These are phyloP conservation scores for Yamadazyma scolyti DNA, from an alignment of 805 yeast genomes.

Conservation along the genomic window DNA sequence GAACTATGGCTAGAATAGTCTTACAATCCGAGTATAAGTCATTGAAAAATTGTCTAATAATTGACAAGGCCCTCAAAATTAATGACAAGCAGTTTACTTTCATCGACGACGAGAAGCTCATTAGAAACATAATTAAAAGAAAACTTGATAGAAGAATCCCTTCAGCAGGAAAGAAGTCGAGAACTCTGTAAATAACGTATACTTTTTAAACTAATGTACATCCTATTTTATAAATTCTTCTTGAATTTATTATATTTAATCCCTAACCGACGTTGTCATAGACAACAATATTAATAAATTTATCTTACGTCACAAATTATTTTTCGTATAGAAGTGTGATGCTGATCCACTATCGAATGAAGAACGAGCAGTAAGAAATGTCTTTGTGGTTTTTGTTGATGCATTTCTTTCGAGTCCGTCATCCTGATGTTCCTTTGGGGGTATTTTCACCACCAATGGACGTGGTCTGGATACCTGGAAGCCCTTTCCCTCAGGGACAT, in stretches of 20 bases:
- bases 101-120: slow-evolving; percentile 57
- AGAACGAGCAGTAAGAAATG: no score
- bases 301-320: no score
- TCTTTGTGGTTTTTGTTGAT: background rate
- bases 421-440: background rate
- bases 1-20: slow-evolving; percentile 52
- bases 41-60: slow-evolving; percentile 37
- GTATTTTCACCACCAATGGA: slow-evolving; percentile 23
- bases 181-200: background rate
- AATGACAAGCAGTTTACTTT: slow-evolving; percentile 29
- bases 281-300: no score
- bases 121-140: slow-evolving; percentile 57
- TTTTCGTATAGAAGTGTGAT: no score
- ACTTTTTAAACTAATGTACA: slow-evolving; percentile 3
- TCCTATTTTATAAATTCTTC: no score
- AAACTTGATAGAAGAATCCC: slow-evolving; percentile 11
- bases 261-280: no score
- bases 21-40: slow-evolving; percentile 54
- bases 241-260: background rate
- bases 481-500: slow-evolving; percentile 12
- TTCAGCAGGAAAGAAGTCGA: background rate
- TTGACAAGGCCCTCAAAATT: slow-evolving; percentile 20
- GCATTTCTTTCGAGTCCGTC: slow-evolving; percentile 6
- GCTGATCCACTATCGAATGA: no score
- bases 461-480: slow-evolving; percentile 36